Evolutionary conservation across 2,329 filamentous ascomycete genomes (phyloP).

Genomic region (Phyllosticta citribraziliensis): DNA sequence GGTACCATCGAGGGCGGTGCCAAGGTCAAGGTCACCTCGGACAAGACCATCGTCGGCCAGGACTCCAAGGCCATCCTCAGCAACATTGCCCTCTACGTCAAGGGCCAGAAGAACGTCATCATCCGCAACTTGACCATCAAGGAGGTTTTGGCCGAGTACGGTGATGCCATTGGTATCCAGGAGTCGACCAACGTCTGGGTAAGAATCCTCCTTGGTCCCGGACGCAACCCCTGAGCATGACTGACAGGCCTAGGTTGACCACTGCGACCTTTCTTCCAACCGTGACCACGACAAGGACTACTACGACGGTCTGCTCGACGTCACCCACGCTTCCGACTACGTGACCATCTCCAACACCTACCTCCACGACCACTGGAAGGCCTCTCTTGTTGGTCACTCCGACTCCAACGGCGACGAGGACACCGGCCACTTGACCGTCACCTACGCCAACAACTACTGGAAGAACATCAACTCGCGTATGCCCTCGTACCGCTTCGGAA

Average conservation of each 20-base stretch:
- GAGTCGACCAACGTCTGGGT: conserved; percentile 45
- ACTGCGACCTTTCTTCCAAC: conserved; percentile 55
- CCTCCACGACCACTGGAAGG: conserved; percentile 53
- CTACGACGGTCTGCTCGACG: conserved; percentile 58
- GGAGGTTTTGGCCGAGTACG: conserved; percentile 37
- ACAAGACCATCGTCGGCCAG: conserved; percentile 44
- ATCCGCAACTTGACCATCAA: conserved; percentile 46
- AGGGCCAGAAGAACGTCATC: conserved; percentile 44
- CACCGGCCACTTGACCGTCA: conserved; percentile 52
- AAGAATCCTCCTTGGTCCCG: conserved; percentile 18
- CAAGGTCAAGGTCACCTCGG: conserved; percentile 37
- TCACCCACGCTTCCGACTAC: conserved; percentile 54
- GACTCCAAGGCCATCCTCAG: conserved; percentile 35
- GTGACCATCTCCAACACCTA: conserved; percentile 46
- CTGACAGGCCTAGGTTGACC: conserved; percentile 41
- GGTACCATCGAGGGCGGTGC: conserved; percentile 35
- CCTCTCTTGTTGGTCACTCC: conserved; percentile 49
- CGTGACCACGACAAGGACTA: conserved; percentile 54
- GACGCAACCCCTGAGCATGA: conserved; percentile 28
- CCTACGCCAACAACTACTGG: conserved; percentile 59
- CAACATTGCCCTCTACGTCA: conserved; percentile 40
- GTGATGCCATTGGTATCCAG: conserved; percentile 45
- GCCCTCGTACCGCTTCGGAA: conserved; percentile 57
- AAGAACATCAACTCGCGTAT: conserved; percentile 53
- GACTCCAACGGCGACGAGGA: conserved; percentile 51